Evolutionary conservation across 495 filamentous ascomycete species (phyloP), one percentile per base, ranked within the genome.

Genomic region (Podospora sp.): DNA sequence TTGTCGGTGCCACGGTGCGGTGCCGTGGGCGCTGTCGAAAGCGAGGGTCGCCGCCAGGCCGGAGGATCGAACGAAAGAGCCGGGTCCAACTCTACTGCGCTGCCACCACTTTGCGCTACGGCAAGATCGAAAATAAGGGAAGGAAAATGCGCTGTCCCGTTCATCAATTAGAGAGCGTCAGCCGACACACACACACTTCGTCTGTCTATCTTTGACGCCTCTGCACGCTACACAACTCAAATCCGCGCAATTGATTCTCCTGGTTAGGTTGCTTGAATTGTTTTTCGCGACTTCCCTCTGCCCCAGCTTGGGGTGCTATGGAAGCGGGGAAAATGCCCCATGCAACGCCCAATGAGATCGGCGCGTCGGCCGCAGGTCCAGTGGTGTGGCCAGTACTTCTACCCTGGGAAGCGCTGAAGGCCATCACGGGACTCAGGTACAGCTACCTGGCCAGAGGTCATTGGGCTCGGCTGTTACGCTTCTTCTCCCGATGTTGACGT

Each of bases 1-100:
- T 65, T 62, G 63, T 70, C 65, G 62, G 67, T 68, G 29, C 33
- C 35, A 16, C 21, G 62, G 46, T 56, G 26, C 24, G 40, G 14
- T 36, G 33, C 6, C 14, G 55, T 6, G 36, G 21, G 33, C 55
- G 55, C 35, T n/a, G 26, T 68, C 52, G 24, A 58, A 66, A 24
- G 16, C n/a, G 36, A 62, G 60, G 40, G 60, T 50, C 60, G 33
- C 21, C 60, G 24, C 22, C 7, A 21, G 58, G 29, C 56, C 1
- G 33, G 33, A 40, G 36, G 24, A 40, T 40, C 22, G 33, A 62
- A 60, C 22, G 33, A 62, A 60, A 63, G 62, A 64, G 36, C 64
- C 68, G 36, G 36, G 56, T 16, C 25, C 25, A 59, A 59, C 22
- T 9, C n/a, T 55, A 22, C 53, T 57, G n/a, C 12, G 24, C 12